Evolutionary conservation across 306 rosid genomes (phyloP).

Genomic region (Lagenaria siceraria): DNA sequence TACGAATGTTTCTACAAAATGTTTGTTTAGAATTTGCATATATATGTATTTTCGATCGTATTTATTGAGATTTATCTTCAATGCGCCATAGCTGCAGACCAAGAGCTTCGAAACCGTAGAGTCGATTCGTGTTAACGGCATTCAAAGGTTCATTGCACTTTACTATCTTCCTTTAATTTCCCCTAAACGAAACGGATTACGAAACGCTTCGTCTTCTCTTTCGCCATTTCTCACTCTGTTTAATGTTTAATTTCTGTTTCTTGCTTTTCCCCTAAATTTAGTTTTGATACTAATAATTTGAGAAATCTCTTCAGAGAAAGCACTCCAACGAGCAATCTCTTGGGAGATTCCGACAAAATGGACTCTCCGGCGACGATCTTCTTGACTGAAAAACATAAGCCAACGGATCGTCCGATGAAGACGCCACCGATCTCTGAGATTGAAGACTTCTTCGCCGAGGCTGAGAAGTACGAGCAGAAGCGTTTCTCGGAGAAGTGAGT

Average conservation of each 20-base stretch:
- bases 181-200: neutral
- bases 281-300: neutral
- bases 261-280: neutral
- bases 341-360: constrained; percentile 32
- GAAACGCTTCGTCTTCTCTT: constrained; percentile 11
- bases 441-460: constrained; percentile 66
- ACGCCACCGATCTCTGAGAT: constrained; percentile 47
- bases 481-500: constrained; percentile 75
- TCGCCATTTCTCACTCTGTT: neutral
- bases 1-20: neutral
- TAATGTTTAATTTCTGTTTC: neutral
- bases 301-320: constrained; percentile 15
- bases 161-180: constrained; percentile 6
- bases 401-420: neutral
- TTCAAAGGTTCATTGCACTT: constrained; percentile 33
- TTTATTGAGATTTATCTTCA: constrained; percentile 13
- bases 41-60: neutral
- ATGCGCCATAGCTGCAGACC: constrained; percentile 21
- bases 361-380: constrained; percentile 7
- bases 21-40: neutral
- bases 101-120: constrained; percentile 44
- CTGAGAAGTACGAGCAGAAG: constrained; percentile 62
- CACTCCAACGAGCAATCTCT: constrained; percentile 30
- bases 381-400: constrained; percentile 5
- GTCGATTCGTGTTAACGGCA: constrained; percentile 22